Evolutionary conservation across 1,284 basidiomycete species (phyloP).

Genomic region (Thecaphora thlaspeos): DNA sequence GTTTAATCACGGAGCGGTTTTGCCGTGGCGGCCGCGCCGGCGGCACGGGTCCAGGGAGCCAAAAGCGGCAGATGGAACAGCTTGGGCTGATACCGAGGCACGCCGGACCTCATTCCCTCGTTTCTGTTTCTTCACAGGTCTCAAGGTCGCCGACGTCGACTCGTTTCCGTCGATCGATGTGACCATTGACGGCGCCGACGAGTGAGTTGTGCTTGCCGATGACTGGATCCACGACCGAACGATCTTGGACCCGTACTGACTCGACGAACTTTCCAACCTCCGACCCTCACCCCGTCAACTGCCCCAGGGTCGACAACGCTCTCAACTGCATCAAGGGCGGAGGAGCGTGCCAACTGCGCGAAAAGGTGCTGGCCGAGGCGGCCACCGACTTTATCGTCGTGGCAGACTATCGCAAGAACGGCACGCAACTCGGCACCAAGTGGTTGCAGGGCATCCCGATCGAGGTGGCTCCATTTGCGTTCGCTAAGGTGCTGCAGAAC

Average conservation of each 20-base stretch:
- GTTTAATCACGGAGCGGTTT: no score
- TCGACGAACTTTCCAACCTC: no score
- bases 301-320: constrained; percentile 77
- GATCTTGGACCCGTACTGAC: no score
- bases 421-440: constrained; percentile 73
- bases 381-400: constrained; percentile 86
- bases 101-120: no score
- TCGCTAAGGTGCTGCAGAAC: constrained; percentile 67
- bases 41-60: no score
- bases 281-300: no score
- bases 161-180: constrained; percentile 79
- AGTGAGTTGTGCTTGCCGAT: constrained; percentile 57
- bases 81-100: no score
- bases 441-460: constrained; percentile 88
- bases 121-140: no score
- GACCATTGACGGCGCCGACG: constrained; percentile 95
- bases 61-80: no score
- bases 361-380: constrained; percentile 92
- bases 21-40: no score
- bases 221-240: no score
- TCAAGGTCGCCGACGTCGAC: constrained; percentile 80
- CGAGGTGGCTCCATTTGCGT: constrained; percentile 95
- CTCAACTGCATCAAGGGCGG: constrained; percentile 98
- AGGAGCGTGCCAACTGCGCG: constrained; percentile 91
- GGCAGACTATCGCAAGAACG: constrained; percentile 87